A percentile compares a stretch with the other conserved stretches of the same genome.
Evolutionary conservation across 2,329 filamentous ascomycete species (phyloP).

Genomic region (Colletotrichum kahawae): DNA sequence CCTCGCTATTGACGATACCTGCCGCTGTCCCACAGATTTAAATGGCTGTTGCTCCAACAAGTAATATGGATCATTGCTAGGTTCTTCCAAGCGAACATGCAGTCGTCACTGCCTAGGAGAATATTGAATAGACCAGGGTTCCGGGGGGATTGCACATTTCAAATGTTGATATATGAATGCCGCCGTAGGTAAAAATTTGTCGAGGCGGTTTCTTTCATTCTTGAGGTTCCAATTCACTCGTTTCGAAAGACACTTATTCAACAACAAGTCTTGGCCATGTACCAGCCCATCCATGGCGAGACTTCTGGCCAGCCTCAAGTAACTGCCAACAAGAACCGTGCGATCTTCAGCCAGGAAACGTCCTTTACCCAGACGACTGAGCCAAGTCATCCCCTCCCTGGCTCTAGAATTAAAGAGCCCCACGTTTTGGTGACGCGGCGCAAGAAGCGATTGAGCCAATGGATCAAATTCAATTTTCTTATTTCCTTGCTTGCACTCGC

Average conservation of each 20-base stretch:
- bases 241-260: no score
- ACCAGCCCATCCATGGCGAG: background rate
- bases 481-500: background rate
- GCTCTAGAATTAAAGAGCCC: background rate
- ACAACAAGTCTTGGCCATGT: background rate
- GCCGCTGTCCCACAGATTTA: background rate
- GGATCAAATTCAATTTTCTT: background rate
- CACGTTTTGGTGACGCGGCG: background rate
- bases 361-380: background rate
- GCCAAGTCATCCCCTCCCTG: background rate
- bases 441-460: background rate
- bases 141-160: no score
- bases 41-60: background rate
- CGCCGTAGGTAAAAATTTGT: background rate
- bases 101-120: background rate
- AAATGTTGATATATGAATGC: background rate
- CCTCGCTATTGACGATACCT: background rate
- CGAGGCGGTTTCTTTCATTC: no score
- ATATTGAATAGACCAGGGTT: no score
- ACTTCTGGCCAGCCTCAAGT: background rate
- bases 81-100: background rate
- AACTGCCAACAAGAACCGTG: background rate
- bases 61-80: background rate
- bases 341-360: background rate
- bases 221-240: no score